Percentiles rank a stretch among this genome's conserved stretches.
Conservation (phyloP, 1,284 basidiomycete genomes). For the Leccinum fallax region DNA sequence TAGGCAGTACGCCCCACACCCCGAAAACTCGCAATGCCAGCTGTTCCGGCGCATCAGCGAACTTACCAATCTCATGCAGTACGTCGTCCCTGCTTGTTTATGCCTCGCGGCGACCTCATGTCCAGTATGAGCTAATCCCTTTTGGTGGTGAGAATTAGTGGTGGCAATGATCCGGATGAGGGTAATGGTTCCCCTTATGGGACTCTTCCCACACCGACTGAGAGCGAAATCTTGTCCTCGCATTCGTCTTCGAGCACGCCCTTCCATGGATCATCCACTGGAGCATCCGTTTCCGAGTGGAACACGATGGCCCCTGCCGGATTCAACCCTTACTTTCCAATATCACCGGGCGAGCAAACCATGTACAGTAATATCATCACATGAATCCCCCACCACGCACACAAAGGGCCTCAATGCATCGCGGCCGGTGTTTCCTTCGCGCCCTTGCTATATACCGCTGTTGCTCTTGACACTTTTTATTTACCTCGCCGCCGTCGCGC, state of each 20-base stretch:
- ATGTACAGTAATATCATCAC: constrained; percentile 58
- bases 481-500: constrained; percentile 34
- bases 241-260: constrained; percentile 62
- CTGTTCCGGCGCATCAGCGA: constrained; percentile 63
- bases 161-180: constrained; percentile 46
- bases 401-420: neutral
- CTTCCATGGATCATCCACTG: constrained; percentile 40
- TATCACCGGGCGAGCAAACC: constrained; percentile 46
- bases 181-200: constrained; percentile 42
- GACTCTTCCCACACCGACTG: constrained; percentile 53
- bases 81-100: constrained; percentile 44
- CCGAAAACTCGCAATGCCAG: constrained; percentile 53
- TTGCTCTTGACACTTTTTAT: constrained; percentile 19
- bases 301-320: constrained; percentile 53
- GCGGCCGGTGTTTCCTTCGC: neutral
- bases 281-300: constrained; percentile 60
- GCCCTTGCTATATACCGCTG: constrained; percentile 10
- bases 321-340: constrained; percentile 72
- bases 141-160: constrained; percentile 40
- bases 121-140: constrained; percentile 35
- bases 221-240: constrained; percentile 70
- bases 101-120: constrained; percentile 35
- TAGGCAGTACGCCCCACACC: constrained; percentile 63
- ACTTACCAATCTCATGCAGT: constrained; percentile 68
- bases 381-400: constrained; percentile 33